Conservation (phyloP, 1,284 basidiomycete species). For the Sanghuangporus weigelae region DNA sequence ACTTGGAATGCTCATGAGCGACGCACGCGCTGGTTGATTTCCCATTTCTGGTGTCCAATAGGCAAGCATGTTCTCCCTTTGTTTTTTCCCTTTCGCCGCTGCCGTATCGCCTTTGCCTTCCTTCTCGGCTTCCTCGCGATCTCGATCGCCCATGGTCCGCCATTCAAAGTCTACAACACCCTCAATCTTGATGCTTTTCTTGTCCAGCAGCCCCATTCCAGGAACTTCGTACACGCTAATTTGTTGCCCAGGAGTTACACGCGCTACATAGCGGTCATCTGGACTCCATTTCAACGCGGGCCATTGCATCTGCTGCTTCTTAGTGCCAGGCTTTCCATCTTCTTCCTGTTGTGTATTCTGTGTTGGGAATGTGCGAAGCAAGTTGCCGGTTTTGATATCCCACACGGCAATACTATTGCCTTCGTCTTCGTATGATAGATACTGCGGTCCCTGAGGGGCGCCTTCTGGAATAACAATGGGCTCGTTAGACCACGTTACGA, state of each 20-base stretch:
- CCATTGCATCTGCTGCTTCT: conserved; percentile 87
- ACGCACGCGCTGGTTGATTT: conserved; percentile 97
- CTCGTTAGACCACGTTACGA: conserved; percentile 98
- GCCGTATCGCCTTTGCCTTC: conserved; percentile 35
- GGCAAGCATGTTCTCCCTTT: conserved; percentile 89
- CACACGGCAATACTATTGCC: conserved; percentile 97
- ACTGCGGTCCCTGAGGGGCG: conserved; percentile 77
- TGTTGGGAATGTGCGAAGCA: conserved; percentile 92
- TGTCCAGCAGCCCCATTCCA: conserved; percentile 90
- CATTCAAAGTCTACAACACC: conserved; percentile 99
- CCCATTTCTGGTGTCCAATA: conserved; percentile 98
- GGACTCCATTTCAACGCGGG: conserved; percentile 97
- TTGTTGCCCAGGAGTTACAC: conserved; percentile 83
- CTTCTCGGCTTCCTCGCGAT: conserved; percentile 70
- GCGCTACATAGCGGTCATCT: conserved; percentile 93
- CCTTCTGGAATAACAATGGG: conserved; percentile 86
- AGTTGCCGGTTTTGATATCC: conserved; percentile 92
- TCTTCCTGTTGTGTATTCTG: conserved; percentile 26
- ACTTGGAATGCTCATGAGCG: conserved; percentile 85
- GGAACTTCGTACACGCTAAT: conserved; percentile 98
- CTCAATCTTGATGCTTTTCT: conserved; percentile 97
- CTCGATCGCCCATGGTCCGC: conserved; percentile 92
- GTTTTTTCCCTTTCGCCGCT: conserved; percentile 51
- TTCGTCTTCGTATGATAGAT: conserved; percentile 91
- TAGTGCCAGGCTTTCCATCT: conserved; percentile 39